phyloP scores from a whole-genome alignment of 345 rosid species.

The Eucalyptus pauciflora region DNA sequence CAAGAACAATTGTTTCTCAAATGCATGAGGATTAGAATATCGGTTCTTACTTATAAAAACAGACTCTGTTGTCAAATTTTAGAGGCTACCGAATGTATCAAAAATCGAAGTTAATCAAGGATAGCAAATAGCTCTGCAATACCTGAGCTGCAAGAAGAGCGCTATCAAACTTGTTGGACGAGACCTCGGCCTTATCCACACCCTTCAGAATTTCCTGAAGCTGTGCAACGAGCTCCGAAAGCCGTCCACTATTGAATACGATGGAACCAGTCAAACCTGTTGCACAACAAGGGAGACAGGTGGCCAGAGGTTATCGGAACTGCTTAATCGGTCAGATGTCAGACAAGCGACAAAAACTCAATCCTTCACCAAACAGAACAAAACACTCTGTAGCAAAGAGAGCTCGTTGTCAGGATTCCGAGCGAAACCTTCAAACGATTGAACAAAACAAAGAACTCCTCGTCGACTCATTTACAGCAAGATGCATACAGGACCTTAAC shows the following conservation, averaged over 20 bases:
- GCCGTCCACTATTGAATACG: constrained; percentile 53
- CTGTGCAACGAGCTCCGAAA: constrained; percentile 73
- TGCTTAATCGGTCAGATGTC: not conserved
- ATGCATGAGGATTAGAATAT: not conserved
- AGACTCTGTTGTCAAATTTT: not conserved
- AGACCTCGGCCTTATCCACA: constrained; percentile 43
- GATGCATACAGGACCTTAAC: not conserved
- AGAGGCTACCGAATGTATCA: not conserved
- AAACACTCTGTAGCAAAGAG: not conserved
- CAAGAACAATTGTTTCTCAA: not conserved
- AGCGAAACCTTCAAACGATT: not conserved
- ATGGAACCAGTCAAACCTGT: constrained; percentile 75
- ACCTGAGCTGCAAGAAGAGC: constrained; percentile 79
- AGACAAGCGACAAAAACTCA: not conserved
- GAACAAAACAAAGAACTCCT: not conserved
- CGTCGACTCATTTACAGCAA: not conserved
- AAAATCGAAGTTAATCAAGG: not conserved
- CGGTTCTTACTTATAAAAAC: not conserved
- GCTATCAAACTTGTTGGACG: constrained; percentile 47
- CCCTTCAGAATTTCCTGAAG: constrained; percentile 76
- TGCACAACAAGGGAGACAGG: not conserved
- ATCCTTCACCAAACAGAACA: not conserved
- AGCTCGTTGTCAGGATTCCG: not conserved
- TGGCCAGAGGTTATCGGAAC: not conserved
- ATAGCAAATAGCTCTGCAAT: not conserved